phyloP scores from a whole-genome alignment of 2,329 filamentous ascomycete species.

The Epichloe scottii region DNA sequence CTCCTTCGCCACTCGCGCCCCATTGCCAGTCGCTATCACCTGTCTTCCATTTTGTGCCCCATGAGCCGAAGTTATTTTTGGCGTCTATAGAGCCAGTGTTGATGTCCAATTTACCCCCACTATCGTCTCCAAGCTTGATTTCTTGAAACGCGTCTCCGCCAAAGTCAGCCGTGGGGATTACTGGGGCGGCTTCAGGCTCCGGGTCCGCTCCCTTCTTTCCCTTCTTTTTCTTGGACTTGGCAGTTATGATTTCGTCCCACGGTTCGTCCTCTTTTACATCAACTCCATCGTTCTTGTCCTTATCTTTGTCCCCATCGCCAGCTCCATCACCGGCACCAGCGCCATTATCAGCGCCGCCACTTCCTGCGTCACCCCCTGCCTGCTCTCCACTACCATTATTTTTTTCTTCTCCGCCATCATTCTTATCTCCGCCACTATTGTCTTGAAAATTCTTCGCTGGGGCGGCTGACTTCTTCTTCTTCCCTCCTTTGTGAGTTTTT shows the following conservation, averaged over 20 bases:
- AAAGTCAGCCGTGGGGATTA: slow-evolving; percentile 23
- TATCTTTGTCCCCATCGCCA: slow-evolving; percentile 6
- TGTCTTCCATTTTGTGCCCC: slow-evolving; percentile 49
- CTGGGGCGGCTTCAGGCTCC: slow-evolving; percentile 17
- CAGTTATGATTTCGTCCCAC: slow-evolving; percentile 15
- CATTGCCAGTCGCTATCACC: slow-evolving; percentile 35
- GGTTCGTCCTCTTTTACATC: slow-evolving; percentile 26
- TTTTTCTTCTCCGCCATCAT: slow-evolving; percentile 1
- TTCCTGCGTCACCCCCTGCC: neutral
- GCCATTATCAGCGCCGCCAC: slow-evolving; percentile 1
- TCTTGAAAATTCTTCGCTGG: slow-evolving; percentile 7
- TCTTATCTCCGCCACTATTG: slow-evolving; percentile 3
- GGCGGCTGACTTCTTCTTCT: slow-evolving; percentile 11
- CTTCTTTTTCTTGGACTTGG: slow-evolving; percentile 30
- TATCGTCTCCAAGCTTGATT: slow-evolving; percentile 50
- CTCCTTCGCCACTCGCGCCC: slow-evolving; percentile 17
- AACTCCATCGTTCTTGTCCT: slow-evolving; percentile 22
- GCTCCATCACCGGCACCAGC: slow-evolving; percentile 1
- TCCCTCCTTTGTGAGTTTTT: slow-evolving; percentile 7
- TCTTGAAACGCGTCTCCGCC: slow-evolving; percentile 49
- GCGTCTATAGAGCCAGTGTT: slow-evolving; percentile 36
- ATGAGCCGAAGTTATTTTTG: slow-evolving; percentile 39
- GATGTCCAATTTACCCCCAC: slow-evolving; percentile 42
- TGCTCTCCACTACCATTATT: slow-evolving; percentile 7
- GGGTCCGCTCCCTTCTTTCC: slow-evolving; percentile 15